Evolutionary conservation across 2,329 filamentous ascomycete species (phyloP), one percentile per base, ranked within the genome.

Genomic region (Trichoderma endophyticum): DNA sequence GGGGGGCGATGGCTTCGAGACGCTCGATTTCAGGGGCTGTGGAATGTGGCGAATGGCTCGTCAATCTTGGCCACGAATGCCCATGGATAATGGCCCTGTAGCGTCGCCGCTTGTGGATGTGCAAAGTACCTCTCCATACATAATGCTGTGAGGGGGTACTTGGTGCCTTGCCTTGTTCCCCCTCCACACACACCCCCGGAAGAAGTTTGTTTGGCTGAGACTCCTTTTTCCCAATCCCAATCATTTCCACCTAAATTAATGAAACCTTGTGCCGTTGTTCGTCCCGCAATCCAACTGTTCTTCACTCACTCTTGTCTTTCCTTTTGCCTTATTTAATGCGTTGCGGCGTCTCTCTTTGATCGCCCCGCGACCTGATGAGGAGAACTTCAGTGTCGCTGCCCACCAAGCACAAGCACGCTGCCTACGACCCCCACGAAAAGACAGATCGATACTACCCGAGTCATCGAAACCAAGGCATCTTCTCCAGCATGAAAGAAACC

Each of bases 381-480:
- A 89, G 88, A 83, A 88, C 88, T 80, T 90, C 88, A 74, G 87
- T 90, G 73, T 90, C 89, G 78, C 81, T 90, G 80, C 88, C 89
- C 80, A 90, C 87, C 48, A 83, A 88, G 82, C 86, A 89, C 78
- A 83, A 88, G 82, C 86, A 89, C 78, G 81, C 84, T 78, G 84
- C 83, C 77, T 83, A 85, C 86, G 89, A 91, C 78, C 88, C 88
- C 74, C 82, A 88, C 88, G 89, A 91, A 82, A 91, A 91, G 79
- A 86, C 86, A 77, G 87, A 84, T 78, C 87, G 89, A 77, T 91
- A 91, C 83, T 82, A 83, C 77, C 76, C 80, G 75, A 81, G 83
- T 76, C 82, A 84, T 75, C 83, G 82, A 78, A 82, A 84, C 76
- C 79, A 81, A 77, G 83, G 83, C 77, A 81, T 86, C 72, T 80